A percentile compares a stretch with the other conserved stretches of the same genome.
Evolutionary conservation across 2,329 filamentous ascomycete genomes (phyloP).

Genomic region (Colletotrichum theobromicola): DNA sequence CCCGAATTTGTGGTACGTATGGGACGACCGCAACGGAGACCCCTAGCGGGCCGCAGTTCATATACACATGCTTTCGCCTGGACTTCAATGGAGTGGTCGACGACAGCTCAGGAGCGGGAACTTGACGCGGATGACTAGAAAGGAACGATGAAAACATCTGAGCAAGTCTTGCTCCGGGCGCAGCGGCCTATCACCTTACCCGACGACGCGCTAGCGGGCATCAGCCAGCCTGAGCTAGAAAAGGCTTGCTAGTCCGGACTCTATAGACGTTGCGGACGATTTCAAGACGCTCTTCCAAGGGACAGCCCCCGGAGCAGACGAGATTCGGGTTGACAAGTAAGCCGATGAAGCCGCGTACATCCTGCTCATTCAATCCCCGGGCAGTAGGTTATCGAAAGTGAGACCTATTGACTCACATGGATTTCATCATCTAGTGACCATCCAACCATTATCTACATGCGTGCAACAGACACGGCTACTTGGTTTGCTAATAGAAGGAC

Average conservation of each 20-base stretch:
- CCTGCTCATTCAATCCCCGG: neutral
- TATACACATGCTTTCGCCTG: neutral
- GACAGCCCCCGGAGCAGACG: neutral
- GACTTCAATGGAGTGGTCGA: neutral
- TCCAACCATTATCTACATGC: too few species aligned
- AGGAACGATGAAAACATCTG: rapidly evolving
- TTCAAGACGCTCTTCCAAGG: neutral
- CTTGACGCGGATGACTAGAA: neutral
- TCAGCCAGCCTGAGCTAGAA: neutral
- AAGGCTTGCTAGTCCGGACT: neutral
- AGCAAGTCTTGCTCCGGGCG: neutral
- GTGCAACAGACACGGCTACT: rapidly evolving
- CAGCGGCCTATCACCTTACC: neutral
- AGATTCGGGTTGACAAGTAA: neutral
- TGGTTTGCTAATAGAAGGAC: neutral
- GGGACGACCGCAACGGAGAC: neutral
- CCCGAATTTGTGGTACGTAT: too few species aligned
- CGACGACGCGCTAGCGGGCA: rapidly evolving
- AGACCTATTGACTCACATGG: neutral
- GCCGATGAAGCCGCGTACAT: neutral
- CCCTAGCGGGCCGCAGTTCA: neutral
- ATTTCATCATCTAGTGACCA: neutral
- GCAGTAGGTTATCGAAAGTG: rapidly evolving
- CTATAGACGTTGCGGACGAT: neutral
- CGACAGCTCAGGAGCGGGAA: neutral